Evolutionary conservation across 202 grass and related monocot genomes (phyloP).

Genomic region (Tripidium arundinaceum): DNA sequence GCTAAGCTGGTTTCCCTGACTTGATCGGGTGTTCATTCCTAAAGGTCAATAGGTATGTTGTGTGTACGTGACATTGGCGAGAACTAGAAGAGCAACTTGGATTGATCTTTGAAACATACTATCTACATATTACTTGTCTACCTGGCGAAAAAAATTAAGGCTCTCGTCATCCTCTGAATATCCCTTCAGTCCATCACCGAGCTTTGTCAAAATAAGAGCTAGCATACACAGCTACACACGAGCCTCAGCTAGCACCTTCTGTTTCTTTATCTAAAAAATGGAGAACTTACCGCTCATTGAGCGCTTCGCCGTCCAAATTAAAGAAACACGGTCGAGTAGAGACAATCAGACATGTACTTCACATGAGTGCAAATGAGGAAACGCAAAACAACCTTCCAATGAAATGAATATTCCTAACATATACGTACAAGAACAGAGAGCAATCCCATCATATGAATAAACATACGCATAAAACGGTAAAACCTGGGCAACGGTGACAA

Average conservation of each 20-base stretch:
- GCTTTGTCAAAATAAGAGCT: background rate
- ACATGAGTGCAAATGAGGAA: background rate
- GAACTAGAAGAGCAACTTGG: too few relatives aligned
- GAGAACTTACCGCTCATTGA: background rate
- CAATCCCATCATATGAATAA: background rate
- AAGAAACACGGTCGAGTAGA: background rate
- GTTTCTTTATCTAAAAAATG: background rate
- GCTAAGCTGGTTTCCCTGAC: too few relatives aligned
- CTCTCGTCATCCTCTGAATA: background rate
- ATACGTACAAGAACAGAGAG: slow-evolving; percentile 15
- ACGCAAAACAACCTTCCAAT: background rate
- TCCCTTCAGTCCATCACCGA: background rate
- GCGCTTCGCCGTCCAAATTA: background rate
- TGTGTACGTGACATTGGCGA: too few relatives aligned
- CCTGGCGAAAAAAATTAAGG: background rate
- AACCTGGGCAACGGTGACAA: background rate
- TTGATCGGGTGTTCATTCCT: too few relatives aligned
- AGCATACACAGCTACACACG: background rate
- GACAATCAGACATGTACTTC: background rate
- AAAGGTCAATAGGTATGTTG: too few relatives aligned
- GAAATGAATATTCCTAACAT: slow-evolving; percentile 15
- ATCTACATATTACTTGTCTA: too few relatives aligned
- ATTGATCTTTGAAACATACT: too few relatives aligned
- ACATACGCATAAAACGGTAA: background rate
- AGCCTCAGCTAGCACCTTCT: too few relatives aligned